These are phyloP conservation scores for Yamadazyma kanchanaburiensis DNA, from an alignment of 1,139 yeast species.

Conservation along the genomic window DNA sequence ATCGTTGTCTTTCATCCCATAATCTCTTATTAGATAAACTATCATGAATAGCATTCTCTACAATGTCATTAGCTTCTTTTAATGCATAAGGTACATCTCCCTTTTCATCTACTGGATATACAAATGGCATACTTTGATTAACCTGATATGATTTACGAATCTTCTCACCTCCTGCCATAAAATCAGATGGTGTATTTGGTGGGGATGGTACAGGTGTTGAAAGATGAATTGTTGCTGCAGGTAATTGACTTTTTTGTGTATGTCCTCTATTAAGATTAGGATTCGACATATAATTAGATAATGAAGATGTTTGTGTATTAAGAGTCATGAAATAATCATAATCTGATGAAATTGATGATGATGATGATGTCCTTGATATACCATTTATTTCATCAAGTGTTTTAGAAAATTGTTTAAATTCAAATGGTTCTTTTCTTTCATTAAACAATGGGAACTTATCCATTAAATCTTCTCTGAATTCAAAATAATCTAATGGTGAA, in stretches of 20 bases:
- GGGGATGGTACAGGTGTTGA: slow-evolving; percentile 94
- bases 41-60: slow-evolving; percentile 59
- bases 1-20: slow-evolving; percentile 67
- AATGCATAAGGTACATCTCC: slow-evolving; percentile 66
- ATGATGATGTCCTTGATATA: slow-evolving; percentile 3
- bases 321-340: slow-evolving; percentile 40
- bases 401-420: slow-evolving; percentile 16
- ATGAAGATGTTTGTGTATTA: slow-evolving; percentile 44
- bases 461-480: slow-evolving; percentile 69
- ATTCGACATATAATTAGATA: slow-evolving; percentile 56
- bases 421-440: slow-evolving; percentile 12
- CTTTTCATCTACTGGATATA: slow-evolving; percentile 51
- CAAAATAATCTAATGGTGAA: slow-evolving; percentile 77
- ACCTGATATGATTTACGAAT: slow-evolving; percentile 73
- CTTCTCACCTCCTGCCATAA: slow-evolving; percentile 59
- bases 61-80: slow-evolving; percentile 65
- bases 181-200: slow-evolving; percentile 59
- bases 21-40: slow-evolving; percentile 65
- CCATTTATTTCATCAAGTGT: slow-evolving; percentile 8
- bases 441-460: slow-evolving; percentile 72
- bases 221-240: slow-evolving; percentile 67
- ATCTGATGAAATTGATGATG: slow-evolving; percentile 16
- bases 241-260: slow-evolving; percentile 52
- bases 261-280: slow-evolving; percentile 58
- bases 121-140: slow-evolving; percentile 74